Base-by-base conservation (phyloP, 2,329 filamentous ascomycete species). In the Leptosphaerulina australis region DNA sequence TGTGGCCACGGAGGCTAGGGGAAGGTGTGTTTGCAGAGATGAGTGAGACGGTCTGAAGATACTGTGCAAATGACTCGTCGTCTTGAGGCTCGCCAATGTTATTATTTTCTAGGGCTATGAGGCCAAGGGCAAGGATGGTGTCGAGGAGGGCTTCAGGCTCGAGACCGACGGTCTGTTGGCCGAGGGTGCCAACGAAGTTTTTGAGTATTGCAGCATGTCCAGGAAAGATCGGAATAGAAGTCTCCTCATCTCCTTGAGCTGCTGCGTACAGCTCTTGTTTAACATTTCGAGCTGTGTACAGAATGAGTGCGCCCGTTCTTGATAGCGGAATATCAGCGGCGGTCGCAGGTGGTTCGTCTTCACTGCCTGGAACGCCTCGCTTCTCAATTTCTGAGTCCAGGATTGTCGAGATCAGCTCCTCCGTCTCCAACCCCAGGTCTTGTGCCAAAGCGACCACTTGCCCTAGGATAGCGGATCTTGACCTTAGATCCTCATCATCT, bases 361-460 rank as follows among this genome's bases (percentile, higher is more conserved):
- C 82, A 43, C 79, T 77, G 3, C 76, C 68, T 3, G 74, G 76
- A 2, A 75, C 68, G 0, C 73, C 69, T 52, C 73, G 57, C 64
- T 77, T 66, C 66, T 77, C 68, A 29, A 69, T 33, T 53, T 70
- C 59, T 53, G 73, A 60, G 48, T 76, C 61, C 62, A 74, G 56
- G 7, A 78, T 69, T 5, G 81, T 75, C 12, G 69, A 64, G 7
- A 80, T 63, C 4, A 85, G 71, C 7, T 81, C 75, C 7, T 76
- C 62, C 9, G 77, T 77, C 18, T 76, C 67, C 20, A 85, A 59
- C 1, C 75, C 77, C 21, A 84, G 71, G 57, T 85, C 82, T 43
- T 83, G 79, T 12, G 86, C 82, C 44, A 90, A 76, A 14, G 86
- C 84, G 76, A 86, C 85, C 18, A 92, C 74, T 64, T 91, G 86